Conservation (phyloP, 2,329 filamentous ascomycete species). For the Botrytis fragariae region DNA sequence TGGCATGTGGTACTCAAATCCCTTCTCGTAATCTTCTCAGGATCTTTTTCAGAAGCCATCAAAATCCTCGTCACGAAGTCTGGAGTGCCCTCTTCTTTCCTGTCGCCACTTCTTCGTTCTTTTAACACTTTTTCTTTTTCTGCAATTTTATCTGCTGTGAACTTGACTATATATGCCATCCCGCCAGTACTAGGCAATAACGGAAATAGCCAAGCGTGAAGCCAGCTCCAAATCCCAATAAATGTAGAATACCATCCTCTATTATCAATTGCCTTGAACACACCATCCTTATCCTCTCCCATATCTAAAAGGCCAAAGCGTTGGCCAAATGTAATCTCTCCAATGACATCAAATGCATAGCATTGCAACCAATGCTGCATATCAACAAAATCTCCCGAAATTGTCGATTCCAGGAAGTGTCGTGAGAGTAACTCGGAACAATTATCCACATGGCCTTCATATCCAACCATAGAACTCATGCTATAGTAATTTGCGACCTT, state of each 20-base stretch:
- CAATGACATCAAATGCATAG: constrained; percentile 52
- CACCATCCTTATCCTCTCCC: constrained; percentile 46
- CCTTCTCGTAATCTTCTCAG: constrained; percentile 38
- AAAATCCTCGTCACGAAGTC: constrained; percentile 47
- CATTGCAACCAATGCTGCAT: constrained; percentile 46
- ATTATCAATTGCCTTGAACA: constrained; percentile 43
- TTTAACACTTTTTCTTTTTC: constrained; percentile 23
- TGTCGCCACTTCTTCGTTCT: constrained; percentile 19
- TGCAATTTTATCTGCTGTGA: constrained; percentile 27
- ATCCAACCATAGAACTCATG: constrained; percentile 48
- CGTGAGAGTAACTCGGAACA: constrained; percentile 44
- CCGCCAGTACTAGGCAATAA: constrained; percentile 29
- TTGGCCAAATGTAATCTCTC: constrained; percentile 46
- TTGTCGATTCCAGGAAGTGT: constrained; percentile 42
- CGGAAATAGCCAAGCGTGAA: constrained; percentile 41
- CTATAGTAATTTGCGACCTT: constrained; percentile 47
- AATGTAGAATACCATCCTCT: constrained; percentile 42
- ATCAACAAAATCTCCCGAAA: constrained; percentile 38
- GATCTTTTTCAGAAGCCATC: constrained; percentile 38
- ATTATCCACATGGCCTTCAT: constrained; percentile 50
- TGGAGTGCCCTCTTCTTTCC: constrained; percentile 26
- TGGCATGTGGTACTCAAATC: constrained; percentile 35
- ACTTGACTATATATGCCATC: constrained; percentile 26
- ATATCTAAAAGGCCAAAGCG: constrained; percentile 47
- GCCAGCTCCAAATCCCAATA: constrained; percentile 44